A percentile compares a stretch with the other conserved stretches of the same genome.
Evolutionary conservation across 2,329 filamentous ascomycete genomes (phyloP).

Genomic region (Beauveria scarabaeidicola): DNA sequence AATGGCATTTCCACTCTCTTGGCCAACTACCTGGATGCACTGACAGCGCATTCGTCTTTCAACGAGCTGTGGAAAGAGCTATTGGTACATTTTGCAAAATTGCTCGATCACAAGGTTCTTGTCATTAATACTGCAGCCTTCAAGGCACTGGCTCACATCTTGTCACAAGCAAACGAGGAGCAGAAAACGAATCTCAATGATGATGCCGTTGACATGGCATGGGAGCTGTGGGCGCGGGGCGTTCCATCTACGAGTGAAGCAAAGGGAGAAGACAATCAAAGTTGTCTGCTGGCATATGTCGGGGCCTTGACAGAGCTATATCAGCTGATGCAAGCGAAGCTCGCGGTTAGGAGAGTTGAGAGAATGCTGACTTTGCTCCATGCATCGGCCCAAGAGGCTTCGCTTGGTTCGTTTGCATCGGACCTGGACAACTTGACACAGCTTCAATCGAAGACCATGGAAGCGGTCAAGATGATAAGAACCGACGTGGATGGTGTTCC

Average conservation of each 20-base stretch:
- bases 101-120: conserved; percentile 56
- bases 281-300: conserved; percentile 78
- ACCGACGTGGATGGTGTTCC: conserved; percentile 58
- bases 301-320: conserved; percentile 70
- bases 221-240: conserved; percentile 61
- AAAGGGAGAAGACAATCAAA: conserved; percentile 59
- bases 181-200: conserved; percentile 37
- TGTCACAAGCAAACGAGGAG: conserved; percentile 42
- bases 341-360: conserved; percentile 54
- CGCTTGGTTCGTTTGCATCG: conserved; percentile 56
- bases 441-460: conserved; percentile 61
- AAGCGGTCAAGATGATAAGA: conserved; percentile 58
- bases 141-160: conserved; percentile 55
- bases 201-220: conserved; percentile 51
- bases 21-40: conserved; percentile 65
- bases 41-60: conserved; percentile 60
- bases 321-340: conserved; percentile 55
- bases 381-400: conserved; percentile 62
- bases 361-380: conserved; percentile 65
- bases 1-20: conserved; percentile 65
- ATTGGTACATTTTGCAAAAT: conserved; percentile 55
- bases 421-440: conserved; percentile 67
- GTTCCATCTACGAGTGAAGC: conserved; percentile 38
- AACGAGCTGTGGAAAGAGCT: conserved; percentile 67
- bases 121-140: conserved; percentile 65